phyloP scores from a whole-genome alignment of 768 basidiomycete genomes.

The Neoboletus brunneissimus region DNA sequence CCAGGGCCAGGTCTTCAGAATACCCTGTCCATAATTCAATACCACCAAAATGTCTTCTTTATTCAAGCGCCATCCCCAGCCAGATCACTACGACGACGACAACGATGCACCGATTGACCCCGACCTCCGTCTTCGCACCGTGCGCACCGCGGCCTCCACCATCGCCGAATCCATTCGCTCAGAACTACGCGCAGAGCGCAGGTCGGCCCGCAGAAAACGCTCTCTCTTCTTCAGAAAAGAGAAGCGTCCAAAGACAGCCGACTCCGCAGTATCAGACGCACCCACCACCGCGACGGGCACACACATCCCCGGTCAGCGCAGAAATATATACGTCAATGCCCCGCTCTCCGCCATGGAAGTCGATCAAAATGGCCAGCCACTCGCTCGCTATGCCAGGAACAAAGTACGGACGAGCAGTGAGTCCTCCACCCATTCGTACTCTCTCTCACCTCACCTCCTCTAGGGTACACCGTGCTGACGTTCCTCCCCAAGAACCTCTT shows the following conservation, averaged over 20 bases:
- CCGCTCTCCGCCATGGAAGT: slow-evolving; percentile 63
- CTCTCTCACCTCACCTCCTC: neutral
- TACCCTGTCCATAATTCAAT: slow-evolving; percentile 16
- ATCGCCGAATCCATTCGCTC: slow-evolving; percentile 83
- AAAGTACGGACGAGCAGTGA: slow-evolving; percentile 93
- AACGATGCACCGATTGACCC: slow-evolving; percentile 74
- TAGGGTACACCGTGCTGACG: slow-evolving; percentile 87
- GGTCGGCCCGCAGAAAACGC: slow-evolving; percentile 45
- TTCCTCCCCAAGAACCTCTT: slow-evolving; percentile 93
- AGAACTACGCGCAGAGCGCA: slow-evolving; percentile 66
- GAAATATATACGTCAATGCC: slow-evolving; percentile 81
- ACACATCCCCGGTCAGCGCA: slow-evolving; percentile 48
- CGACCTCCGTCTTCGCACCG: slow-evolving; percentile 82
- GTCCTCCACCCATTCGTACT: slow-evolving; percentile 28
- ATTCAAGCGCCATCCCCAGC: slow-evolving; percentile 38
- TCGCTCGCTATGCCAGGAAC: slow-evolving; percentile 78
- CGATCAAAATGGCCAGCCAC: slow-evolving; percentile 71
- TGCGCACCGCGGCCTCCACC: slow-evolving; percentile 89
- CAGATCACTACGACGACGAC: slow-evolving; percentile 50
- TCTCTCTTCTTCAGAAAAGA: slow-evolving; percentile 60
- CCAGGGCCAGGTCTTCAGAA: neutral
- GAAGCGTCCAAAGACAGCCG: slow-evolving; percentile 38
- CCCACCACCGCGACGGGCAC: slow-evolving; percentile 18
- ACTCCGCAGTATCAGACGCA: slow-evolving; percentile 29
- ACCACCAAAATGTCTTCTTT: slow-evolving; percentile 35